phyloP scores from a whole-genome alignment of 805 yeast genomes.

The Candida boleticola region DNA sequence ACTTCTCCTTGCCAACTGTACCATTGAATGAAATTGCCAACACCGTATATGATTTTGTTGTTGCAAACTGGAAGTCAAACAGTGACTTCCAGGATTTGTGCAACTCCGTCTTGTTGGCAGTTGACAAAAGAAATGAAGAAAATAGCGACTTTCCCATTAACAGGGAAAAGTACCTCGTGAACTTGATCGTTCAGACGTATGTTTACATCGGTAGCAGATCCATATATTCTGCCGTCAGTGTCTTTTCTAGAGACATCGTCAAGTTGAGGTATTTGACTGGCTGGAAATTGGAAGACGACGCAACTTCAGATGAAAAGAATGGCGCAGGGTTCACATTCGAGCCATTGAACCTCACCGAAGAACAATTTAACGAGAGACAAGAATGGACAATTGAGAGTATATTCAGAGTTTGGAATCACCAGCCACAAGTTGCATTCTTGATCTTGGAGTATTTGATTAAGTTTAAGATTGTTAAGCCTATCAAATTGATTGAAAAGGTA shows the following conservation, averaged over 20 bases:
- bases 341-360: constrained; percentile 19
- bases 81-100: constrained; percentile 33
- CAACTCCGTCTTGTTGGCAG: constrained; percentile 25
- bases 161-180: constrained; percentile 43
- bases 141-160: constrained; percentile 12
- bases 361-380: constrained; percentile 27
- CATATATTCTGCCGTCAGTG: constrained; percentile 49
- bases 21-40: constrained; percentile 37
- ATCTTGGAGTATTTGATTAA: constrained; percentile 43
- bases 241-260: constrained; percentile 37
- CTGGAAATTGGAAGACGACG: constrained; percentile 25
- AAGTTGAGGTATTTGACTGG: constrained; percentile 40
- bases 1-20: constrained; percentile 32
- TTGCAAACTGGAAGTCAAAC: constrained; percentile 40
- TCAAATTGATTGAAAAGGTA: constrained; percentile 24
- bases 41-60: constrained; percentile 40
- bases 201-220: constrained; percentile 88
- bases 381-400: constrained; percentile 37
- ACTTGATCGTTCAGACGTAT: constrained; percentile 65
- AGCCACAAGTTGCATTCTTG: constrained; percentile 44
- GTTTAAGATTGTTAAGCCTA: constrained; percentile 31
- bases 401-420: constrained; percentile 43
- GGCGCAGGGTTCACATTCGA: constrained; percentile 34
- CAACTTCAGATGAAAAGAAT: constrained; percentile 18
- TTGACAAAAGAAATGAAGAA: constrained; percentile 4